Base-by-base conservation (phyloP, 371 early-diverging fungal species). In the Rhizopus delemar region DNA sequence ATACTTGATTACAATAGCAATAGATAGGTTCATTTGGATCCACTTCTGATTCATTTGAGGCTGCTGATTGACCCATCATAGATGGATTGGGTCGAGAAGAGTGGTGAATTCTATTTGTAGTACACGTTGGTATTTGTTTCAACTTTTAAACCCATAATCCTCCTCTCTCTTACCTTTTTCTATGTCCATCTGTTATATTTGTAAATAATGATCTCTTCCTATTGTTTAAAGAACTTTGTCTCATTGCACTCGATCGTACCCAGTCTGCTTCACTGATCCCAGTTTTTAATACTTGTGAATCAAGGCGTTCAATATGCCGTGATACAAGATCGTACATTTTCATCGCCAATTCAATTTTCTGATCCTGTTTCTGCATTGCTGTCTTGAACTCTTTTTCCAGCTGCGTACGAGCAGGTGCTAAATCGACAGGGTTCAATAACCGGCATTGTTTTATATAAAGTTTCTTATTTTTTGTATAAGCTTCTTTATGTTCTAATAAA, bases 11-110 rank as follows among this genome's bases (percentile, higher is more conserved):
- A 60, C 96, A 96, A 57, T 89, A 87, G 73, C 96, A 96, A 69
- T 96, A 96, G 1, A 80, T 81, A 11, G 93, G 95, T 71, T 95
- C 96, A 71, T 94, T 90, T 2, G 93, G 92, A 68, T 96, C 95
- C 45, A 93, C 89, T 2, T 86, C 86, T 39, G 87, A 60, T 16
- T 90, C 91, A 43, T 72, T 35, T 16, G 51, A 9, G 8, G 33
- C 46, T 8, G 55, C 63, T 22, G 22, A 22, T 22, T 22, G 22
- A 13, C 48, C 53, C 29, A 48, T 29, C 12, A 35, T 46, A 1
- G 56, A 41, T 31, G 63, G 66, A 36, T 57, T 65, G 28, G 70
- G 70, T 12, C 70, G 62, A 43, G 60, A 60, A 9, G 70, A 70
- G 56, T 70, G 70, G 53, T 62, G 63, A 11, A 56, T 65, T 59